These are phyloP conservation scores for Linnemannia exigua DNA, from an alignment of 192 early-diverging fungal species.

Conservation along the genomic window DNA sequence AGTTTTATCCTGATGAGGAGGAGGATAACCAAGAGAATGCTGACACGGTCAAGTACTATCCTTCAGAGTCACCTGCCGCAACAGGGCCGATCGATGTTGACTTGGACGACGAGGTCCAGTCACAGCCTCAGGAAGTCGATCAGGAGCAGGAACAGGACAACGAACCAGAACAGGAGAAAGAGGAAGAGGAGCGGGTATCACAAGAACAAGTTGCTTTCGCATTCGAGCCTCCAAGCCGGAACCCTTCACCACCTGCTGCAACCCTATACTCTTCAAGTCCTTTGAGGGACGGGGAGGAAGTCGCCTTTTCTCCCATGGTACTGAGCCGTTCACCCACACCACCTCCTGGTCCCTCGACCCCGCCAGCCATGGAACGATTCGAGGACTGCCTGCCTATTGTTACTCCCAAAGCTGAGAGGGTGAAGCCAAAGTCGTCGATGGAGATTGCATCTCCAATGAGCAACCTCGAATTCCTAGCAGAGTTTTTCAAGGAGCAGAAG, in stretches of 20 bases:
- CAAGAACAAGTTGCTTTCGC: not conserved
- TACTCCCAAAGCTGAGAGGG: slow-evolving; percentile 5
- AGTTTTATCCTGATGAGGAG: slow-evolving; percentile 13
- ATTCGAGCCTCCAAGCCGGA: slow-evolving; percentile 1
- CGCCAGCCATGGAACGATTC: slow-evolving; percentile 8
- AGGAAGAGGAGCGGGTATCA: not conserved
- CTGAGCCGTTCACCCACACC: slow-evolving; percentile 13
- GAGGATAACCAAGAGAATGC: slow-evolving; percentile 25
- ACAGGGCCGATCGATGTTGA: not conserved
- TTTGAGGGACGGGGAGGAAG: slow-evolving; percentile 2
- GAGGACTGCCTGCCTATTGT: slow-evolving; percentile 36
- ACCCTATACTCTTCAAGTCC: not conserved
- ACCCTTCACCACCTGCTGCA: slow-evolving; percentile 17
- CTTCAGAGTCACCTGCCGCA: slow-evolving; percentile 19
- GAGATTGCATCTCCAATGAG: slow-evolving; percentile 7
- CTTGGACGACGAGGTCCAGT: not conserved
- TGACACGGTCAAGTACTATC: slow-evolving; percentile 42
- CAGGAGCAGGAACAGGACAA: not conserved
- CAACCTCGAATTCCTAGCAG: slow-evolving; percentile 27
- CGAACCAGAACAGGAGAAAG: not conserved
- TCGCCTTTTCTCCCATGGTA: slow-evolving; percentile 39
- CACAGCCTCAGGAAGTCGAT: not conserved
- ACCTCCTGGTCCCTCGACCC: not conserved
- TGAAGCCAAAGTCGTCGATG: not conserved
- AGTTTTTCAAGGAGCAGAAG: slow-evolving; percentile 26